Evolutionary conservation across 495 filamentous ascomycete genomes (phyloP).

Genomic region (Aspergillus heteromorphus): DNA sequence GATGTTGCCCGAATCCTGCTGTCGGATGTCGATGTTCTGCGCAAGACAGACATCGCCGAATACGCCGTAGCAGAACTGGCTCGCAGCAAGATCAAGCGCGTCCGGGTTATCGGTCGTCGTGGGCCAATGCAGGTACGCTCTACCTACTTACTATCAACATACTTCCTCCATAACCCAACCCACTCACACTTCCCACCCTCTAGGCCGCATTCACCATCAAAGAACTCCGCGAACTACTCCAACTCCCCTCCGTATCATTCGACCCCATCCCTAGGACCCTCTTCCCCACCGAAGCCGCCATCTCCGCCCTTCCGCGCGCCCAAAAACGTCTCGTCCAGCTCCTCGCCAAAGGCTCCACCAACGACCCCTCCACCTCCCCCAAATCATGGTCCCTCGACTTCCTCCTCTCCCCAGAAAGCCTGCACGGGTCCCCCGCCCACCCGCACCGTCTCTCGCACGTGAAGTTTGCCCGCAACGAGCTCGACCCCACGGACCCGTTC

Average conservation of each 20-base stretch:
- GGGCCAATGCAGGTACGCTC: constrained; percentile 72
- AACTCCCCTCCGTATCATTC: constrained; percentile 68
- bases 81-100: constrained; percentile 69
- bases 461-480: constrained; percentile 59
- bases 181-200: background rate
- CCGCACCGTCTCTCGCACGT: constrained; percentile 51
- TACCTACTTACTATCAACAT: too few species aligned
- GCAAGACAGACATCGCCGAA: constrained; percentile 82
- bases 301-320: constrained; percentile 62
- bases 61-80: constrained; percentile 69
- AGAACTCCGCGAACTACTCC: constrained; percentile 80
- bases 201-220: constrained; percentile 92
- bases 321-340: constrained; percentile 74
- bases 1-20: constrained; percentile 89
- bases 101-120: constrained; percentile 79
- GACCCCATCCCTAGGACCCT: constrained; percentile 59
- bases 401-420: constrained; percentile 66
- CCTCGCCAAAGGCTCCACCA: constrained; percentile 63
- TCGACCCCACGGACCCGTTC: constrained; percentile 43
- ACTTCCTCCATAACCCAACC: too few species aligned
- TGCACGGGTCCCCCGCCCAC: constrained; percentile 47
- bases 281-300: constrained; percentile 51
- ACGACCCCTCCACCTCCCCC: constrained; percentile 34
- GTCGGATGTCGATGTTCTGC: constrained; percentile 61
- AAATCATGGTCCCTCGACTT: constrained; percentile 84